Evolutionary conservation across 306 rosid species (phyloP), one percentile per base, ranked within the genome.

Genomic region (Senna tora): DNA sequence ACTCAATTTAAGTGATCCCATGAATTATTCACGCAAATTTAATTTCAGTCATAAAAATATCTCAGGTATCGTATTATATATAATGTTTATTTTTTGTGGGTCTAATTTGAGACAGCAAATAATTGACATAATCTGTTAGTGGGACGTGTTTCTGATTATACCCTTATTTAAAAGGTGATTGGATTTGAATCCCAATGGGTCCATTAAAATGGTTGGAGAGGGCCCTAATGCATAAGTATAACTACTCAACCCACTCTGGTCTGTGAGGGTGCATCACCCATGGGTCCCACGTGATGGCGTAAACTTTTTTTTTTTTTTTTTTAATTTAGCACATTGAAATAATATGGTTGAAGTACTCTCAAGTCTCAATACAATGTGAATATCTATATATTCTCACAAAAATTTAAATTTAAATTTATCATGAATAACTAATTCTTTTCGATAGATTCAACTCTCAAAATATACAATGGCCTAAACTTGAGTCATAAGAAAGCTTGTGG

Each of bases 401-500:
- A n/a, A n/a, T n/a, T n/a, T n/a, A n/a, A n/a, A n/a, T n/a, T n/a
- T n/a, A n/a, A n/a, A n/a, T n/a, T n/a, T n/a, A n/a, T n/a, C n/a
- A n/a, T n/a, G n/a, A n/a, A n/a, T n/a, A n/a, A n/a, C n/a, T n/a
- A n/a, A n/a, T n/a, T n/a, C n/a, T n/a, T n/a, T n/a, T n/a, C n/a
- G n/a, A n/a, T n/a, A n/a, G n/a, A n/a, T n/a, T n/a, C n/a, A n/a
- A n/a, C n/a, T n/a, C n/a, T n/a, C n/a, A n/a, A n/a, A n/a, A n/a
- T n/a, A n/a, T n/a, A n/a, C n/a, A n/a, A n/a, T n/a, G 43, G 49
- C 25, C 69, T 71, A 57, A 63, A 79, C 73, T 78, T 78, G 65
- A 67, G 58, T 77, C 55, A 36, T 71, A 81, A 80, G 81, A n/a
- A n/a, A n/a, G 45, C 71, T 77, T 50, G 7, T 66, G 67, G 69